Evolutionary conservation across 306 rosid genomes (phyloP), one percentile per base, ranked within the genome.

Genomic region (Lathyrus tuberosus): DNA sequence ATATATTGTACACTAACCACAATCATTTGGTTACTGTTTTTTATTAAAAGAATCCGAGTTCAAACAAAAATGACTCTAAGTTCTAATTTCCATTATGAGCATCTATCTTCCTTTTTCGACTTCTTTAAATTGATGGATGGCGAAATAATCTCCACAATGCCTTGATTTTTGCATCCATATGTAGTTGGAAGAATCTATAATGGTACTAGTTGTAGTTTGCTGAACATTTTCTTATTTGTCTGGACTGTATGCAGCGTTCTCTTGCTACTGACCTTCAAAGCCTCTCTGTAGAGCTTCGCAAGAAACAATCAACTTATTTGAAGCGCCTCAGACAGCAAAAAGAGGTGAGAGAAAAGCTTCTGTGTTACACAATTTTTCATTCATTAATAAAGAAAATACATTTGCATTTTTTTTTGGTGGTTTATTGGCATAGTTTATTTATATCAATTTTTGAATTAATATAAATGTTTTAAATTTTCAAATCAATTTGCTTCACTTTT

Each of bases 191-290:
- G 70, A 30, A 57, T 57, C 14, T 62, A 60, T 7, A 28, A 4
- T 69, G 49, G 9, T 62, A 49, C 7, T 44, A 8, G 40, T 15
- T 72, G 79, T 48, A 72, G 48, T 62, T 20, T 73, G 65, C 69
- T 70, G 24, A 79, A 26, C 20, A 66, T 40, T 49, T 74, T 65
- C 28, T 64, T 64, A 40, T 79, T 24, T 73, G 41, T 69, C 49
- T 82, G 73, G 43, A 44, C 71, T 54, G 65, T 66, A 61, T 83
- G 86, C 92, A 95, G 96, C 88, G 89, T 28, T 86, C 99, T 84
- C 92, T 95, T 65, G 99, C 99, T 69, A 95, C 97, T 26, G 99
- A 91, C 86, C 96, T 95, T 81, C 99, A 95, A 76, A 95, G 81
- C 91, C 97, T 91, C 62, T 95, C 99, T 33, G 73, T 91, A 75